These are phyloP conservation scores for Talaromyces funiculosus DNA, from an alignment of 2,329 filamentous ascomycete species.

Conservation along the genomic window DNA sequence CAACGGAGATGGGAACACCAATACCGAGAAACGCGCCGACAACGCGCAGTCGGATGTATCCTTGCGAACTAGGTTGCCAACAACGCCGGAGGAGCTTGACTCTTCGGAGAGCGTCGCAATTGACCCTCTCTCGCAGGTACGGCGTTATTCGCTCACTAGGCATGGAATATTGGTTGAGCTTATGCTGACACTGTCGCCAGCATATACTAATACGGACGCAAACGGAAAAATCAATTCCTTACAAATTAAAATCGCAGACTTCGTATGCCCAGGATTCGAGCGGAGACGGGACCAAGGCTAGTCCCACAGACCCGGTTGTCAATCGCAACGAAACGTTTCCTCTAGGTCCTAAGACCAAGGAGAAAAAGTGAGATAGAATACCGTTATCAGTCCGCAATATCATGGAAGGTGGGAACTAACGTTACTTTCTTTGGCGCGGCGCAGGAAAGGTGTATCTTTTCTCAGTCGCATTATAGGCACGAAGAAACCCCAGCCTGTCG, in stretches of 20 bases:
- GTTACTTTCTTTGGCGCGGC: slow-evolving; percentile 5
- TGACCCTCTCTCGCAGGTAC: slow-evolving; percentile 64
- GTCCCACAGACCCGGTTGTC: slow-evolving; percentile 25
- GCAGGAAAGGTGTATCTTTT: slow-evolving; percentile 84
- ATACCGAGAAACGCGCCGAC: slow-evolving; percentile 14
- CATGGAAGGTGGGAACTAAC: slow-evolving; percentile 1
- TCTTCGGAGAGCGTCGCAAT: slow-evolving; percentile 47
- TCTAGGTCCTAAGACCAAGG: slow-evolving; percentile 42
- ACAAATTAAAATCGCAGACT: slow-evolving; percentile 34
- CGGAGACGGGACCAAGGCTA: slow-evolving; percentile 20
- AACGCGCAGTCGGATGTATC: slow-evolving; percentile 15
- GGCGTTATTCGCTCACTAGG: slow-evolving; percentile 18
- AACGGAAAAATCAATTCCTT: slow-evolving; percentile 53
- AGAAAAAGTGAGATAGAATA: slow-evolving; percentile 54
- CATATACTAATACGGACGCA: slow-evolving; percentile 64
- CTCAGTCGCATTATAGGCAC: slow-evolving; percentile 74
- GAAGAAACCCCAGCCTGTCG: slow-evolving; percentile 57
- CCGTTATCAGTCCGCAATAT: background rate
- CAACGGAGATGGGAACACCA: background rate
- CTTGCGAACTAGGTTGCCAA: slow-evolving; percentile 19
- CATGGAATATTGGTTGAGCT: background rate
- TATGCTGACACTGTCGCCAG: slow-evolving; percentile 29
- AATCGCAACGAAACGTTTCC: slow-evolving; percentile 26
- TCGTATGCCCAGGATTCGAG: slow-evolving; percentile 38
- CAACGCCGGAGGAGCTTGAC: slow-evolving; percentile 21